These are phyloP conservation scores for Talaromyces wortmannii DNA, from an alignment of 495 filamentous ascomycete species.

Conservation along the genomic window DNA sequence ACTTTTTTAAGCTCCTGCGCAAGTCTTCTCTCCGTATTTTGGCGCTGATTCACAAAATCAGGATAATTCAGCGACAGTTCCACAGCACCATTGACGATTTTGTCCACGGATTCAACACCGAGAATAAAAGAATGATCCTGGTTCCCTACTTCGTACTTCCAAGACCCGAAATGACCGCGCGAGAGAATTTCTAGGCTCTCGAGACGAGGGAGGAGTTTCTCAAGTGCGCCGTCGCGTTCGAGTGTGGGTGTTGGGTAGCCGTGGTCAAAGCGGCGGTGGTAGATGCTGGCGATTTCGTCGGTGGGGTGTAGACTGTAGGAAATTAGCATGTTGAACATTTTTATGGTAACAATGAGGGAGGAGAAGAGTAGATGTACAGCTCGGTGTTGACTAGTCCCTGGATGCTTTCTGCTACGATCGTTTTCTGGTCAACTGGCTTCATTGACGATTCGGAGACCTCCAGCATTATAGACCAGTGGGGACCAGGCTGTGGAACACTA, in stretches of 20 bases:
- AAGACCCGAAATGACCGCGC: slow-evolving; percentile 94
- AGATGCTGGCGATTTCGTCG: slow-evolving; percentile 96
- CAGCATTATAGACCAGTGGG: slow-evolving; percentile 99
- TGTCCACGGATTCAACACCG: slow-evolving; percentile 94
- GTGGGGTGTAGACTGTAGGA: no score
- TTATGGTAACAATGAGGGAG: no score
- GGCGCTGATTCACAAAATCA: slow-evolving; percentile 89
- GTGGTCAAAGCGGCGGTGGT: slow-evolving; percentile 98
- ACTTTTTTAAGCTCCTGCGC: no score
- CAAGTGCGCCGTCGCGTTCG: slow-evolving; percentile 92
- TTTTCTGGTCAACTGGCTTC: slow-evolving; percentile 86
- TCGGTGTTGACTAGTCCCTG: slow-evolving; percentile 95
- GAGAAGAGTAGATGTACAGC: no score
- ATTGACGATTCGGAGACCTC: slow-evolving; percentile 93
- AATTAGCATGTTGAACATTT: no score
- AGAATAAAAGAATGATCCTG: slow-evolving; percentile 99
- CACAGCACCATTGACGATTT: slow-evolving; percentile 88
- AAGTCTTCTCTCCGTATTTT: slow-evolving; percentile 89
- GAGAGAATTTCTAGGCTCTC: slow-evolving; percentile 88
- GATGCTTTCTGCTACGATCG: slow-evolving; percentile 81
- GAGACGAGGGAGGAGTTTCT: slow-evolving; percentile 84
- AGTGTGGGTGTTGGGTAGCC: slow-evolving; percentile 94
- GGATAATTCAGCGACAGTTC: slow-evolving; percentile 98
- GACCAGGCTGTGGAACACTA: slow-evolving; percentile 67
- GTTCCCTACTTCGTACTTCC: slow-evolving; percentile 96